These are phyloP conservation scores for Staphylotrichum longicolle DNA, from an alignment of 495 filamentous ascomycete genomes.

Conservation along the genomic window DNA sequence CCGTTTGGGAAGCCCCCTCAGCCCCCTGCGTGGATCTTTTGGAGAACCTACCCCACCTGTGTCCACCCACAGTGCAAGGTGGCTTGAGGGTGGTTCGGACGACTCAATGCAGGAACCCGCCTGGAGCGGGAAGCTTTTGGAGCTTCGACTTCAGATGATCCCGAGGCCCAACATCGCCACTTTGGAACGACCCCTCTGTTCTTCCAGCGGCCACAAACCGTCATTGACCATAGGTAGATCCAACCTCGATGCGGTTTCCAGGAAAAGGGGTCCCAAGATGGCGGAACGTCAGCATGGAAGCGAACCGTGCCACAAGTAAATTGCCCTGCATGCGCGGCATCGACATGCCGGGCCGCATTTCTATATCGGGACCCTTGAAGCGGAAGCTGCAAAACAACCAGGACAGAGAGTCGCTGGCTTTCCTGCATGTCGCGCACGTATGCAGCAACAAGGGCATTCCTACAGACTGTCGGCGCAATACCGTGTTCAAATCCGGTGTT, in stretches of 20 bases:
- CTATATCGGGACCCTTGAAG: neutral
- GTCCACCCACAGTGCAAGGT: neutral
- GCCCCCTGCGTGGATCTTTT: slow-evolving; percentile 14
- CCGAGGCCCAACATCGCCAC: no score
- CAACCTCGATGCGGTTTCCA: neutral
- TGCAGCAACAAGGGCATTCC: no score
- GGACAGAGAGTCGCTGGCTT: neutral
- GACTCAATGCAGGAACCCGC: slow-evolving; percentile 5
- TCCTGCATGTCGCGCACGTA: no score
- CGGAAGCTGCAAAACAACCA: no score
- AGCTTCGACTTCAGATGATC: neutral
- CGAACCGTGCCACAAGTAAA: slow-evolving; percentile 11
- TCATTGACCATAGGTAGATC: no score
- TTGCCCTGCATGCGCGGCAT: neutral
- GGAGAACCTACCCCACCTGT: neutral
- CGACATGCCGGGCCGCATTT: slow-evolving; percentile 6
- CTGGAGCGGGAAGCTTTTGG: neutral
- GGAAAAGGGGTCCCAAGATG: neutral
- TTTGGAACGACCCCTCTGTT: no score
- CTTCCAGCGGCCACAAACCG: no score
- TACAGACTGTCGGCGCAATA: no score
- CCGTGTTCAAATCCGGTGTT: no score
- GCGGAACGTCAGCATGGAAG: neutral
- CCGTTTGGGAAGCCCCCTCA: neutral
- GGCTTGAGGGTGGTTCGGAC: neutral